Percentiles rank a stretch among this genome's conserved stretches.
These are phyloP conservation scores for Blastobotrys buckinghamii DNA, from an alignment of 1,139 yeast species.

Conservation along the genomic window DNA sequence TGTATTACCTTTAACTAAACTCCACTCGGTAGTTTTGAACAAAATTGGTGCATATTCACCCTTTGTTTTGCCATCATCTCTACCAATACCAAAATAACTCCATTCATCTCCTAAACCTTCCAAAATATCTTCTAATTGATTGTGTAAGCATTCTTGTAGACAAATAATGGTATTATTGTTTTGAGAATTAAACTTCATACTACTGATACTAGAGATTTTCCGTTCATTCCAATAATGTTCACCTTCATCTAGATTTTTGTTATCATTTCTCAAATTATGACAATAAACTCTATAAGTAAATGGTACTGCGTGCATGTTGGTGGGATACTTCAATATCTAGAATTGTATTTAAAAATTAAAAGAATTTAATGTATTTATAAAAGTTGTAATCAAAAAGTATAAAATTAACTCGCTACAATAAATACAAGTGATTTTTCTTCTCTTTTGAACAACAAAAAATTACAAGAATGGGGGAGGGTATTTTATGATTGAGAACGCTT, in stretches of 20 bases:
- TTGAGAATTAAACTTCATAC: constrained; percentile 40
- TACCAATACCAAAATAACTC: constrained; percentile 44
- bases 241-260: constrained; percentile 26
- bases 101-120: constrained; percentile 30
- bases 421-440: too few relatives aligned
- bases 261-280: constrained; percentile 47
- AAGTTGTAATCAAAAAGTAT: too few relatives aligned
- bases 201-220: constrained; percentile 35
- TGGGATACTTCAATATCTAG: too few relatives aligned
- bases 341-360: too few relatives aligned
- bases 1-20: constrained; percentile 30
- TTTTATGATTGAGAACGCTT: too few relatives aligned
- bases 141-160: constrained; percentile 50
- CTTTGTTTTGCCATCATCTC: constrained; percentile 40
- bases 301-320: constrained; percentile 6
- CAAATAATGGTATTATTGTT: constrained; percentile 37
- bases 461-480: too few relatives aligned
- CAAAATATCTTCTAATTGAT: constrained; percentile 47
- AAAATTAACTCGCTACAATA: too few relatives aligned
- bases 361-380: too few relatives aligned
- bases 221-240: constrained; percentile 46
- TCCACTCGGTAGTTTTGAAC: constrained; percentile 37
- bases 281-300: constrained; percentile 42
- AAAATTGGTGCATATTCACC: constrained; percentile 47
- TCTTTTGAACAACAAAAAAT: too few relatives aligned